phyloP scores from a whole-genome alignment of 495 filamentous ascomycete species.

The Neurospora sublineolata region DNA sequence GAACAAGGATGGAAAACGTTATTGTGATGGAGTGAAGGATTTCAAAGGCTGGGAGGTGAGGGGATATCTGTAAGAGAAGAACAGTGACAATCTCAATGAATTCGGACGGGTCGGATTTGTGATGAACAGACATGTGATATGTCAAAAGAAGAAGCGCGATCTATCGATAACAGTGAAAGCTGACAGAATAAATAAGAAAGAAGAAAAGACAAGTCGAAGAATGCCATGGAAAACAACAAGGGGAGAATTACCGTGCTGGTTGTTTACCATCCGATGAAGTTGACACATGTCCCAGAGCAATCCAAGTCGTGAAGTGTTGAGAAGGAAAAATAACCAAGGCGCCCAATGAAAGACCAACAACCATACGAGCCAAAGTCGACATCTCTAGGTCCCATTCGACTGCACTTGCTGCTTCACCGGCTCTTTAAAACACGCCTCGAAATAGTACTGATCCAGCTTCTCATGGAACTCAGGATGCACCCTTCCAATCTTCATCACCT shows the following conservation, averaged over 20 bases:
- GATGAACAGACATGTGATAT: neutral
- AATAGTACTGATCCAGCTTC: slow-evolving; percentile 18
- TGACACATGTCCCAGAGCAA: neutral
- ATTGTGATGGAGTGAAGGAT: neutral
- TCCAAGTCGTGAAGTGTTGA: neutral
- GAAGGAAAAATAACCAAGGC: neutral
- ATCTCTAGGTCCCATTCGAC: neutral
- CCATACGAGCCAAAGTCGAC: neutral
- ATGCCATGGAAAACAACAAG: neutral
- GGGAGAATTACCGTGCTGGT: neutral
- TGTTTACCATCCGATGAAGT: neutral
- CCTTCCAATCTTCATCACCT: slow-evolving; percentile 22
- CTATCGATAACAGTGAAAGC: neutral
- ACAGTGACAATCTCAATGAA: neutral
- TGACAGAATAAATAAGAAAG: neutral
- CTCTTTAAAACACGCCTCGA: slow-evolving; percentile 7
- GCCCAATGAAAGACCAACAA: neutral
- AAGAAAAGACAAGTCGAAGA: neutral
- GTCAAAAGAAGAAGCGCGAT: neutral
- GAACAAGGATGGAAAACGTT: neutral
- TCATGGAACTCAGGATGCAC: slow-evolving; percentile 14
- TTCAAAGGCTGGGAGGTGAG: neutral
- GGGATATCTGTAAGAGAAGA: too few species aligned
- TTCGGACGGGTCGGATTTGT: neutral
- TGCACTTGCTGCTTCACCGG: neutral